phyloP scores from a whole-genome alignment of 2,329 filamentous ascomycete species.

The Ophidiomyces ophidiicola region DNA sequence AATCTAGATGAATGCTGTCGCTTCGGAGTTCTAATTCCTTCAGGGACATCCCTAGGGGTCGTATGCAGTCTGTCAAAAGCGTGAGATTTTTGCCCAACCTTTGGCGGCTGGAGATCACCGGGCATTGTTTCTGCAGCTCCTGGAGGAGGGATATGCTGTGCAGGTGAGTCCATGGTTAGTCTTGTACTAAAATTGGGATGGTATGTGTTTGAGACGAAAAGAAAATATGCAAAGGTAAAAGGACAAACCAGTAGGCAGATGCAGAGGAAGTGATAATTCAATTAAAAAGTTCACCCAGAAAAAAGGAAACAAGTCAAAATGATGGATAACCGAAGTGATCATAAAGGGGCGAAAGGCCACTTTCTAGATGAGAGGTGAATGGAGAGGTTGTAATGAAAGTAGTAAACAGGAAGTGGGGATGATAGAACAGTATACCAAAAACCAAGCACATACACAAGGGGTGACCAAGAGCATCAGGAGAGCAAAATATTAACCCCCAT shows the following conservation, averaged over 20 bases:
- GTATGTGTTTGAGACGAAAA: background rate
- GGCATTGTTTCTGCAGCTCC: slow-evolving; percentile 96
- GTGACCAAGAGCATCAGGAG: too few relatives aligned
- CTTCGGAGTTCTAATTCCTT: slow-evolving; percentile 88
- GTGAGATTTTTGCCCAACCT: slow-evolving; percentile 77
- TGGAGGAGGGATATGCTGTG: slow-evolving; percentile 77
- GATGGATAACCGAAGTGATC: background rate
- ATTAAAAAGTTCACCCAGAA: background rate
- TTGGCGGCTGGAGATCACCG: slow-evolving; percentile 86
- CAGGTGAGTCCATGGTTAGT: slow-evolving; percentile 4
- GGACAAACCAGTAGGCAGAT: background rate
- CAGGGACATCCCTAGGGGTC: slow-evolving; percentile 90
- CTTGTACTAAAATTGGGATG: background rate
- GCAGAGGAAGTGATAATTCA: background rate
- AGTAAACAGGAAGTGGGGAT: background rate
- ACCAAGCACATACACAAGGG: too few relatives aligned
- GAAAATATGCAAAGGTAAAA: background rate
- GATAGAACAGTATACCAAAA: slow-evolving; percentile 17
- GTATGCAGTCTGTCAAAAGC: slow-evolving; percentile 82
- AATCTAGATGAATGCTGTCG: slow-evolving; percentile 95
- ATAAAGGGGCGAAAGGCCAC: slow-evolving; percentile 2
- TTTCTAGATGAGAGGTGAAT: background rate
- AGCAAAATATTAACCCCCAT: too few relatives aligned
- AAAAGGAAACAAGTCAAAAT: background rate
- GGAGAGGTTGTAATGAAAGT: background rate